Conservation (phyloP, 2,329 filamentous ascomycete species). For the Curvularia spicifera region DNA sequence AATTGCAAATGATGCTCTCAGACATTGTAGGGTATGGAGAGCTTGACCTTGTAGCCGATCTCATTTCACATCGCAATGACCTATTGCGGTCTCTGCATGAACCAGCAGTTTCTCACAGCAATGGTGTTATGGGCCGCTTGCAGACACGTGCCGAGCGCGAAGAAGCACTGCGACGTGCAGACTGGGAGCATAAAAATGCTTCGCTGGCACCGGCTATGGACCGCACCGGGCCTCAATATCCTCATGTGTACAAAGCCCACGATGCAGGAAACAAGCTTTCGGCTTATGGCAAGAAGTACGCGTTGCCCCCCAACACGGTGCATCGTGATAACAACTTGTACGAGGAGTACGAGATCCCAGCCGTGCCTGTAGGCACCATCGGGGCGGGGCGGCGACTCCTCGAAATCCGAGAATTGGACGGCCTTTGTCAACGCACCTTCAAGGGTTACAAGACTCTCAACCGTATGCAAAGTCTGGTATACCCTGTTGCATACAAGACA, state of each 20-base stretch:
- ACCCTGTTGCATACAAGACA: constrained; percentile 92
- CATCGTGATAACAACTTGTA: constrained; percentile 78
- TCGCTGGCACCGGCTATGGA: constrained; percentile 73
- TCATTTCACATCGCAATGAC: constrained; percentile 78
- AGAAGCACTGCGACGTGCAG: constrained; percentile 74
- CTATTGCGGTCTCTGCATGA: constrained; percentile 55
- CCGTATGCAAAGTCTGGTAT: constrained; percentile 97
- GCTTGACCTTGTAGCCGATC: constrained; percentile 87
- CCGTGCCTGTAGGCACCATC: constrained; percentile 76
- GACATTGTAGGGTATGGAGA: constrained; percentile 94
- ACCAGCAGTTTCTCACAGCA: constrained; percentile 44
- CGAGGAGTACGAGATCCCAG: constrained; percentile 88
- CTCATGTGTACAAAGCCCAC: constrained; percentile 88
- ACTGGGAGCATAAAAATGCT: constrained; percentile 83
- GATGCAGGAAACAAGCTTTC: constrained; percentile 86
- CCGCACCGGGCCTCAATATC: constrained; percentile 77
- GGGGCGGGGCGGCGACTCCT: constrained; percentile 77
- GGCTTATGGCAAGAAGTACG: constrained; percentile 79
- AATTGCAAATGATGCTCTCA: constrained; percentile 87
- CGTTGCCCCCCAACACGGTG: constrained; percentile 76
- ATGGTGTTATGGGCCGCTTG: constrained; percentile 63
- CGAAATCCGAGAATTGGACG: constrained; percentile 81
- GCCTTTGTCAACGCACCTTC: constrained; percentile 88
- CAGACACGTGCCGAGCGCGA: constrained; percentile 80
- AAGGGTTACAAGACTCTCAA: constrained; percentile 92